Percentiles rank a stretch among this genome's conserved stretches.
Evolutionary conservation across 2,329 filamentous ascomycete species (phyloP).

Genomic region (Colletotrichum tabaci): DNA sequence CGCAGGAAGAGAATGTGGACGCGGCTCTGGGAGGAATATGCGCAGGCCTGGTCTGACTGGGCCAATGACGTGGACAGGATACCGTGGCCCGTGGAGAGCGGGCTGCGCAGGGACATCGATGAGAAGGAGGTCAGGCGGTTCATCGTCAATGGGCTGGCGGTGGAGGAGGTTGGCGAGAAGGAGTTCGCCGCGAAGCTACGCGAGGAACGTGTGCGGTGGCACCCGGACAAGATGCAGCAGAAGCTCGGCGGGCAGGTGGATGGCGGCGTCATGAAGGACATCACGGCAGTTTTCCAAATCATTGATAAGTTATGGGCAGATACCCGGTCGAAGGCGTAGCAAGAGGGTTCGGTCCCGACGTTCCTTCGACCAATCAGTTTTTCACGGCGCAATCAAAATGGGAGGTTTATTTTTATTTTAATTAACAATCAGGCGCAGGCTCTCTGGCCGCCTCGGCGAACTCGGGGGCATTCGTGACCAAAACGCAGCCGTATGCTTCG

Average conservation of each 20-base stretch:
- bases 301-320: constrained; percentile 87
- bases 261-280: constrained; percentile 78
- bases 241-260: constrained; percentile 82
- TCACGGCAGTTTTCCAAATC: constrained; percentile 93
- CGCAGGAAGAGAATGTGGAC: constrained; percentile 68
- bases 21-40: constrained; percentile 77
- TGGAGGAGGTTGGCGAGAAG: constrained; percentile 60
- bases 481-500: constrained; percentile 7
- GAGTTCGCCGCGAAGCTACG: constrained; percentile 74
- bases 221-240: constrained; percentile 98
- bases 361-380: constrained; percentile 14
- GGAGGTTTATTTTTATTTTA: background rate
- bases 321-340: constrained; percentile 54
- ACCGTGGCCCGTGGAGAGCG: constrained; percentile 82
- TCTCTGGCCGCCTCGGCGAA: background rate
- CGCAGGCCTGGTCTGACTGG: constrained; percentile 72
- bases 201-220: constrained; percentile 91
- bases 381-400: constrained; percentile 26
- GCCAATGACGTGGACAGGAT: constrained; percentile 59
- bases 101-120: constrained; percentile 69
- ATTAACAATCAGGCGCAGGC: background rate
- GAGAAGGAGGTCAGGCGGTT: constrained; percentile 78
- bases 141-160: constrained; percentile 66
- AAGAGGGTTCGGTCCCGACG: too few relatives aligned
- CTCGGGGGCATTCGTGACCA: background rate